Evolutionary conservation across 2,329 filamentous ascomycete species (phyloP).

Genomic region (Arachnopeziza araneosa): DNA sequence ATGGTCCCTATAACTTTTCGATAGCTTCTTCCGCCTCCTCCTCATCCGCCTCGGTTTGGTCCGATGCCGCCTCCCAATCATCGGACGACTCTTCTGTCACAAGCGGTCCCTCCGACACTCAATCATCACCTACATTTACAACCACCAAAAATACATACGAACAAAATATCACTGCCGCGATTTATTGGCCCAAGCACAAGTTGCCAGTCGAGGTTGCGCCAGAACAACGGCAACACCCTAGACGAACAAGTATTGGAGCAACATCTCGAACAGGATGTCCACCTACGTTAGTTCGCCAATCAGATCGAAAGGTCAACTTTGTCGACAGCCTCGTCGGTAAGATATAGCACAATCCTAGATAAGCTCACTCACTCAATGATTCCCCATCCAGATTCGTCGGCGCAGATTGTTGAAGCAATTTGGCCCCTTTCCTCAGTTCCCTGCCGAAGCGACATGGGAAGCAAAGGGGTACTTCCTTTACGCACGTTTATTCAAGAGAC

Average conservation of each 20-base stretch:
- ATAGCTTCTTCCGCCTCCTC: conserved; percentile 71
- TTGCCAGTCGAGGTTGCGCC: conserved; percentile 44
- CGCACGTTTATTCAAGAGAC: conserved; percentile 98
- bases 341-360: conserved; percentile 37
- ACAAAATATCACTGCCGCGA: conserved; percentile 25
- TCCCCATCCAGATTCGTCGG: conserved; percentile 75
- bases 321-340: conserved; percentile 98
- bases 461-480: conserved; percentile 77
- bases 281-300: conserved; percentile 76
- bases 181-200: conserved; percentile 30
- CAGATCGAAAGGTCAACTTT: conserved; percentile 89
- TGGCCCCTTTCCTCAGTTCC: conserved; percentile 87
- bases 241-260: conserved; percentile 49
- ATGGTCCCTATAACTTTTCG: conserved; percentile 62
- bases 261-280: conserved; percentile 56
- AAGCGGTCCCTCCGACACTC: conserved; percentile 46
- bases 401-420: conserved; percentile 94
- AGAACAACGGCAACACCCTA: conserved; percentile 55
- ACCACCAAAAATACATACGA: conserved; percentile 28
- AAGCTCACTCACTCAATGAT: conserved; percentile 32
- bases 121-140: conserved; percentile 30
- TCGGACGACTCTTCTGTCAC: conserved; percentile 64
- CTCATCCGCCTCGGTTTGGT: conserved; percentile 74
- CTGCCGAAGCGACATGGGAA: conserved; percentile 65
- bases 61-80: conserved; percentile 62